Conservation (phyloP, 352 stramenopile species). For the Blastocystis sp. region DNA sequence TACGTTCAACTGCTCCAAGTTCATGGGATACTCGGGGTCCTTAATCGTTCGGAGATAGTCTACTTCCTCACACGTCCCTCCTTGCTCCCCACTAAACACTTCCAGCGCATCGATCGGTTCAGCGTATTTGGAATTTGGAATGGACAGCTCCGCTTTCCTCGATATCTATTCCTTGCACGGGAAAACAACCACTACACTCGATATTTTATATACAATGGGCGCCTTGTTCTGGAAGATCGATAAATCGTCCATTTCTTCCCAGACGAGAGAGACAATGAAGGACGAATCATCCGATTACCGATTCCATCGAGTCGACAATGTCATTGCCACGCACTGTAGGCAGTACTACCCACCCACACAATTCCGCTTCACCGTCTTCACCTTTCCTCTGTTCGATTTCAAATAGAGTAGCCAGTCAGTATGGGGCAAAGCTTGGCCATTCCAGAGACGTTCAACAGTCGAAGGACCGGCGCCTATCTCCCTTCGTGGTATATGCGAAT, state of each 20-base stretch:
- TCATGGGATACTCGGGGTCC: slow-evolving; percentile 89
- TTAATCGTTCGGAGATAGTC: slow-evolving; percentile 82
- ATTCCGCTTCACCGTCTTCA: no score
- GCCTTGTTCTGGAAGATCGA: slow-evolving; percentile 63
- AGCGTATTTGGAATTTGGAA: slow-evolving; percentile 75
- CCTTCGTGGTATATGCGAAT: slow-evolving; percentile 32
- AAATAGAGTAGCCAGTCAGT: background rate
- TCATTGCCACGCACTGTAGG: no score
- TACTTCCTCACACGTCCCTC: background rate
- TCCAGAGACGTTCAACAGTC: slow-evolving; percentile 41
- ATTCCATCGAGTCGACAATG: no score
- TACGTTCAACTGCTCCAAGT: slow-evolving; percentile 90
- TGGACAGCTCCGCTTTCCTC: slow-evolving; percentile 6
- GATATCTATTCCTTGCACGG: background rate
- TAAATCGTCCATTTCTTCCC: slow-evolving; percentile 38
- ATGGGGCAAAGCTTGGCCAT: slow-evolving; percentile 55
- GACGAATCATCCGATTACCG: no score
- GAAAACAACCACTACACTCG: slow-evolving; percentile 26
- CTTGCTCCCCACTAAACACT: slow-evolving; percentile 81
- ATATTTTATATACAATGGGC: slow-evolving; percentile 68
- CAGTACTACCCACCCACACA: no score
- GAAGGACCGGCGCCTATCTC: background rate
- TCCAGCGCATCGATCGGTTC: slow-evolving; percentile 85
- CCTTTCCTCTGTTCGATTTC: background rate
- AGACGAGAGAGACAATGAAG: no score